Evolutionary conservation across 2,329 filamentous ascomycete genomes (phyloP).

Genomic region (Escovopsis sp.): DNA sequence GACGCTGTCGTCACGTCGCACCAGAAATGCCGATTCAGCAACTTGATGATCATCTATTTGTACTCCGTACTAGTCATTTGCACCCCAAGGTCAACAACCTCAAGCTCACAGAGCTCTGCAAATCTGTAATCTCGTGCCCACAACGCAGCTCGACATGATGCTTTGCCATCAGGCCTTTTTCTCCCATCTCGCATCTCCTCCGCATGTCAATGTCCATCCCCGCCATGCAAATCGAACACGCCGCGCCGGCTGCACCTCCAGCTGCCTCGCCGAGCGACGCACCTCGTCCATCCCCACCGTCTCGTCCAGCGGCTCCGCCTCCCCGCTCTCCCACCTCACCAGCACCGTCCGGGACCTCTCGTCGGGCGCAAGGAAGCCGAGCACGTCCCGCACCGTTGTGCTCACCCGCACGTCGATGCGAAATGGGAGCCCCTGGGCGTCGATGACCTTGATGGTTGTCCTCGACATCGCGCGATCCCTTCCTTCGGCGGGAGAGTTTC

Average conservation of each 20-base stretch:
- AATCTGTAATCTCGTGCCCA: too few species aligned
- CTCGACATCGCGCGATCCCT: too few species aligned
- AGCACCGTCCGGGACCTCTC: slow-evolving; percentile 10
- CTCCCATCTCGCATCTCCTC: slow-evolving; percentile 1
- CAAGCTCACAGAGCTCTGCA: too few species aligned
- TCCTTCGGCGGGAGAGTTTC: too few species aligned
- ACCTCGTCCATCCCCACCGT: slow-evolving; percentile 11
- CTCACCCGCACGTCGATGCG: slow-evolving; percentile 8
- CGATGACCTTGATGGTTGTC: too few species aligned
- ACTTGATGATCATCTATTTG: too few species aligned
- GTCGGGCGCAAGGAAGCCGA: slow-evolving; percentile 12
- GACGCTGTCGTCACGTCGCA: too few species aligned
- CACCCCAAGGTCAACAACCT: too few species aligned
- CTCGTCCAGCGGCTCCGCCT: slow-evolving; percentile 10
- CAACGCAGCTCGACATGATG: too few species aligned
- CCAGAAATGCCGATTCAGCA: too few species aligned
- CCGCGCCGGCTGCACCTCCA: slow-evolving; percentile 13
- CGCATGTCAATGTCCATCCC: too few species aligned
- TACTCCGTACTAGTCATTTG: too few species aligned
- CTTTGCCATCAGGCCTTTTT: background rate
- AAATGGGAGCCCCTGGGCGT: slow-evolving; percentile 7
- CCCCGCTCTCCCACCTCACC: slow-evolving; percentile 15
- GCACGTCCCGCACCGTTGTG: slow-evolving; percentile 8
- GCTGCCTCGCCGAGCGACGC: slow-evolving; percentile 5
- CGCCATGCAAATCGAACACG: slow-evolving; percentile 9